Percentiles rank a stretch among this genome's conserved stretches.
These are phyloP conservation scores for Psidium friedrichsthalianum DNA, from an alignment of 345 rosid species.

Conservation along the genomic window DNA sequence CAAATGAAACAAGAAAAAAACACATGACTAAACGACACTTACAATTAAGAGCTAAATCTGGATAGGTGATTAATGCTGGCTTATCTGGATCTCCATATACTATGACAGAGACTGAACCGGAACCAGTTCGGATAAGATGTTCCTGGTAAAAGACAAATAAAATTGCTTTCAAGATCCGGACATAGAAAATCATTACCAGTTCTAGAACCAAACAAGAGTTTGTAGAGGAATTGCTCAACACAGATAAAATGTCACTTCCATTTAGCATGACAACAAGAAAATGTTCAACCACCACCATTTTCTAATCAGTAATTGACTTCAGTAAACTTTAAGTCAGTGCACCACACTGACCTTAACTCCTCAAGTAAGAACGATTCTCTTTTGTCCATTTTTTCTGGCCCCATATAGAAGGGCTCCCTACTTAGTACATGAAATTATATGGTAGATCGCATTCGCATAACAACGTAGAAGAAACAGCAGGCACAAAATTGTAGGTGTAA, in stretches of 20 bases:
- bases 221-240: background rate
- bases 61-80: conserved; percentile 37
- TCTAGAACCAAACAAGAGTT: background rate
- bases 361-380: background rate
- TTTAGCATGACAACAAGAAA: background rate
- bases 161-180: background rate
- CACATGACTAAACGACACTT: conserved; percentile 4
- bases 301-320: background rate
- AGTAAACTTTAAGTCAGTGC: background rate
- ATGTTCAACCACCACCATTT: background rate
- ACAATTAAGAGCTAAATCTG: conserved; percentile 36
- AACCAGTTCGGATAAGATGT: conserved; percentile 16
- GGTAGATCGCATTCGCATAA: background rate
- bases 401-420: background rate
- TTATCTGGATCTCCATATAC: conserved; percentile 37
- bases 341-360: background rate
- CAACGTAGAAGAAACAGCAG: background rate
- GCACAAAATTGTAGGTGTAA: background rate
- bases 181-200: background rate
- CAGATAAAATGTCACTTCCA: background rate
- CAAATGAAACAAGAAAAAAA: background rate
- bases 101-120: conserved; percentile 26
- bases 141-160: conserved; percentile 10
- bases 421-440: background rate
- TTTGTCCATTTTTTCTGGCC: background rate